These are phyloP conservation scores for Porphyrellus cyaneotinctus DNA, from an alignment of 768 basidiomycete genomes.

Conservation along the genomic window DNA sequence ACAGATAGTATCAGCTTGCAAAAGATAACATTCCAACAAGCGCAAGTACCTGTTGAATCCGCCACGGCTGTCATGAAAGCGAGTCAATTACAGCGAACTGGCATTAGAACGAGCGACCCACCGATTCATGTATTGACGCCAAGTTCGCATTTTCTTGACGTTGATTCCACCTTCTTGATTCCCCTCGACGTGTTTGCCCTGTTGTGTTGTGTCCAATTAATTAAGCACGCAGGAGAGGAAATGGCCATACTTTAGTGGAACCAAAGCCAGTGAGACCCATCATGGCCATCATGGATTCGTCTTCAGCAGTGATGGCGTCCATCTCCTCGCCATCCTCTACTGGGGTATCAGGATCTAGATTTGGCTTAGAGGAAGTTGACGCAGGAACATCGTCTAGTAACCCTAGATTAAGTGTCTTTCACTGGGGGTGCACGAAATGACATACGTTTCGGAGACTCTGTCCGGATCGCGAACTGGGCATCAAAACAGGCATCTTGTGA, in stretches of 20 bases:
- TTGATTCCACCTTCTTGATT: conserved; percentile 70
- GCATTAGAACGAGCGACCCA: conserved; percentile 27
- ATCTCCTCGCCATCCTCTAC: conserved; percentile 49
- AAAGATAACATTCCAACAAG: background rate
- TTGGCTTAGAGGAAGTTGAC: conserved; percentile 24
- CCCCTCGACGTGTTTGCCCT: conserved; percentile 79
- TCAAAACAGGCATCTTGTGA: conserved; percentile 17
- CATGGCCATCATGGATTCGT: conserved; percentile 78
- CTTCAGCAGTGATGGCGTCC: conserved; percentile 60
- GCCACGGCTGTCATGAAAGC: conserved; percentile 52
- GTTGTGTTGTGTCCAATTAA: conserved; percentile 1
- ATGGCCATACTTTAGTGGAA: conserved; percentile 68
- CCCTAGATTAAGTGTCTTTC: background rate
- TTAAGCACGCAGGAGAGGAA: background rate
- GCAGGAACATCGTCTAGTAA: conserved; percentile 8
- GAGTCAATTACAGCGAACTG: conserved; percentile 10
- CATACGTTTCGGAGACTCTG: conserved; percentile 16
- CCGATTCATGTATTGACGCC: conserved; percentile 99
- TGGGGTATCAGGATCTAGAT: conserved; percentile 41
- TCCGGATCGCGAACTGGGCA: conserved; percentile 7
- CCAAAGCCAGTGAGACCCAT: conserved; percentile 92
- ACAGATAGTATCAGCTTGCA: conserved; percentile 17
- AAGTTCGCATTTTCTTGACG: conserved; percentile 81
- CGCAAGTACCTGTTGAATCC: conserved; percentile 72
- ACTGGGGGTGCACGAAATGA: background rate